phyloP scores from a whole-genome alignment of 768 basidiomycete genomes.

The Hygrocybe punicea region DNA sequence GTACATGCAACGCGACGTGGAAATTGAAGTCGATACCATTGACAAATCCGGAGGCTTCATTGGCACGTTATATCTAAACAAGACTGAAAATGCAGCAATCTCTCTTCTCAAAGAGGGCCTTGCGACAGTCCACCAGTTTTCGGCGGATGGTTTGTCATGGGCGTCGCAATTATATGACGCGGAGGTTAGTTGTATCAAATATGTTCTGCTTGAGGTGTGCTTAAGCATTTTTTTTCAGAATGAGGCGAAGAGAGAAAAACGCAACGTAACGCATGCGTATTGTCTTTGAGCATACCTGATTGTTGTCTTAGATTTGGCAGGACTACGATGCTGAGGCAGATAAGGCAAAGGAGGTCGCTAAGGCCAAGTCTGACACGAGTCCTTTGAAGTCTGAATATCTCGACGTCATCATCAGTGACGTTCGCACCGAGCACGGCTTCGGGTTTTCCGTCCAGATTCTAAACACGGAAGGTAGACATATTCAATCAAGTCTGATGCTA shows the following conservation, averaged over 20 bases:
- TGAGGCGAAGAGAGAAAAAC: slow-evolving; percentile 75
- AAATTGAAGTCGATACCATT: slow-evolving; percentile 83
- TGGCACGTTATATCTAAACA: slow-evolving; percentile 79
- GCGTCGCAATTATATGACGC: slow-evolving; percentile 76
- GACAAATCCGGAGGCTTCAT: slow-evolving; percentile 98
- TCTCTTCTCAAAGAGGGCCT: slow-evolving; percentile 83
- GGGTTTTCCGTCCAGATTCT: slow-evolving; percentile 91
- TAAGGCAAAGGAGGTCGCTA: slow-evolving; percentile 45
- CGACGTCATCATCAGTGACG: slow-evolving; percentile 89
- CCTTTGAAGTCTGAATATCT: slow-evolving; percentile 80
- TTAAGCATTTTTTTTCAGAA: slow-evolving; percentile 39
- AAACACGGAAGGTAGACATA: slow-evolving; percentile 75
- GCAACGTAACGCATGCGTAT: slow-evolving; percentile 50
- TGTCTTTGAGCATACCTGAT: not conserved
- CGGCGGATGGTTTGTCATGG: slow-evolving; percentile 80
- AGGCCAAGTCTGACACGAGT: slow-evolving; percentile 44
- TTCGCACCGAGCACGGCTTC: slow-evolving; percentile 70
- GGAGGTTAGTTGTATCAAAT: slow-evolving; percentile 50
- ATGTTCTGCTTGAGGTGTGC: not conserved
- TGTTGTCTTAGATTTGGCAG: slow-evolving; percentile 68
- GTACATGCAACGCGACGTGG: slow-evolving; percentile 93
- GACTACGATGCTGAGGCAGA: slow-evolving; percentile 76
- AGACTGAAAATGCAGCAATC: slow-evolving; percentile 82
- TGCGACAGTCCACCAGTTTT: slow-evolving; percentile 83
- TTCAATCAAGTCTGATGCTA: not conserved